Conservation (phyloP, 495 filamentous ascomycete genomes). For the Sabuloglossum arenarium region DNA sequence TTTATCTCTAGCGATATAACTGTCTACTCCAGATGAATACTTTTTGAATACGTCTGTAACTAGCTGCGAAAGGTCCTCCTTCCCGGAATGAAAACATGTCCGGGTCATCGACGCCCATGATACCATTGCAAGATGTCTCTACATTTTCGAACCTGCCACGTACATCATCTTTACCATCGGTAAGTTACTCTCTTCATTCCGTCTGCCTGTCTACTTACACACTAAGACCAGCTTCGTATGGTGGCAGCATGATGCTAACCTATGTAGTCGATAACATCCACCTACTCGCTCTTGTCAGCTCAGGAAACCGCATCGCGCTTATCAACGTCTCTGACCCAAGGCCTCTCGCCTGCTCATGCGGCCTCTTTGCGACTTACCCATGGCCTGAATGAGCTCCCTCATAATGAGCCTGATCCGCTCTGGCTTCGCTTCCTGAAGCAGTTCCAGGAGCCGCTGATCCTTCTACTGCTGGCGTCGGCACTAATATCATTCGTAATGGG, state of each 20-base stretch:
- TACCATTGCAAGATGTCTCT: slow-evolving; percentile 33
- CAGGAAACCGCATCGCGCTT: slow-evolving; percentile 60
- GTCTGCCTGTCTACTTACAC: not conserved
- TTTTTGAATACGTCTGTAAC: not conserved
- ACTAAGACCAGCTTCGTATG: not conserved
- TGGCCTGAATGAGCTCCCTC: slow-evolving; percentile 87
- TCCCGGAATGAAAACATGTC: slow-evolving; percentile 32
- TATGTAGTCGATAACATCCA: slow-evolving; percentile 33
- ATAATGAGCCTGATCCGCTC: slow-evolving; percentile 78
- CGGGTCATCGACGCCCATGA: slow-evolving; percentile 32
- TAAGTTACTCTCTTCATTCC: not conserved
- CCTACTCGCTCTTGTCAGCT: slow-evolving; percentile 40
- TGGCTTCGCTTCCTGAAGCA: slow-evolving; percentile 93
- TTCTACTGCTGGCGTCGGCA: slow-evolving; percentile 82
- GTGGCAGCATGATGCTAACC: slow-evolving; percentile 2
- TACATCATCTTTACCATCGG: not conserved
- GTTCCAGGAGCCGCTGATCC: slow-evolving; percentile 76
- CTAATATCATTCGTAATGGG: slow-evolving; percentile 80
- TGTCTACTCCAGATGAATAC: not conserved
- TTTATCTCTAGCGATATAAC: not conserved
- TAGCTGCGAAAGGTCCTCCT: not conserved
- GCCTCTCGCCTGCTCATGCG: slow-evolving; percentile 63
- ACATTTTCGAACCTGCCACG: slow-evolving; percentile 18
- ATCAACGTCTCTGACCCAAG: slow-evolving; percentile 61
- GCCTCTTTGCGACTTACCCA: slow-evolving; percentile 53